Base-by-base conservation (phyloP, 768 basidiomycete genomes). In the Sporobolomyces pararoseus region DNA sequence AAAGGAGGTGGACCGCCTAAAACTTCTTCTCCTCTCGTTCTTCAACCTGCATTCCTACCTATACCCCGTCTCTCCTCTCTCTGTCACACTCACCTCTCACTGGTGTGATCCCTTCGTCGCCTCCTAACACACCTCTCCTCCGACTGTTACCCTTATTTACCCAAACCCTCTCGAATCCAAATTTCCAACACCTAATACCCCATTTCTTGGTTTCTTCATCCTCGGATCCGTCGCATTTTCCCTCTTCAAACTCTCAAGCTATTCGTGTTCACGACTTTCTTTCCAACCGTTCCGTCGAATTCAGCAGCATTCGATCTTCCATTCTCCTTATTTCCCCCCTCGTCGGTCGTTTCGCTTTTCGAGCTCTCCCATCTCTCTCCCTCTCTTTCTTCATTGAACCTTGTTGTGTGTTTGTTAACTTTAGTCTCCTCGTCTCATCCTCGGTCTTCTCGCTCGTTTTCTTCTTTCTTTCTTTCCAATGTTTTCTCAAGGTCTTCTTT, bases 1-100 rank as follows among this genome's bases (percentile, higher is more conserved):
- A 34, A 34, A 9, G 31, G 32, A 34, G 44, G 27, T 59, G 58
- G 58, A 46, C 39, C 39, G 58, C 58, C 31, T 59, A 42, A 59
- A 27, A 42, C 9, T 42, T 17, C 39, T 9, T 9, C 53, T 14
- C 35, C 9, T 35, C 29, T 14, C 32, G 16, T 19, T 55, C 53
- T 4, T 14, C 53, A 14, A 13, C 9, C 27, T 29, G 10, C 37
- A n/a, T 42, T 27, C 35, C 35, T 37, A 35, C 16, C 55, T 23
- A 21, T 6, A 16, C 12, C 37, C 21, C n/a, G n/a, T n/a, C n/a
- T n/a, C n/a, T n/a, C n/a, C 21, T n/a, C 55, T 58, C 35, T 14
- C 55, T 23, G 23, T 58, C 55, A 27, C 37, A 31, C 53, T 19
- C 53, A 34, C 53, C 17, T 27, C 17, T 13, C 46, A 9, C 39